Conservation (phyloP, 2,329 filamentous ascomycete species). For the Rhexocercosporidium sp. region DNA sequence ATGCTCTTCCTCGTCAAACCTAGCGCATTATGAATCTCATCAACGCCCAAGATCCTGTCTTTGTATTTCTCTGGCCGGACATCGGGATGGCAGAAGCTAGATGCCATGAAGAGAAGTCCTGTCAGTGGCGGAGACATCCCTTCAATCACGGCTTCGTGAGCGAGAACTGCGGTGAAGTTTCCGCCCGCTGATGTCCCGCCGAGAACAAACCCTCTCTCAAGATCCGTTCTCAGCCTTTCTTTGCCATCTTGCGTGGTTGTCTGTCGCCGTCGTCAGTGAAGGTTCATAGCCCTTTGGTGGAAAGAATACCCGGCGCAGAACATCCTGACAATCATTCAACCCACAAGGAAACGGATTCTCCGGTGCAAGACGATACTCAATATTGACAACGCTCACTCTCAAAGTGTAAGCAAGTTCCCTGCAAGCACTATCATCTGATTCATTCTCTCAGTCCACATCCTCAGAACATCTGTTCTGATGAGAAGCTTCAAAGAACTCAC, state of each 20-base stretch:
- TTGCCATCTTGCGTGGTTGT: not conserved
- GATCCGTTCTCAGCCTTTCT: not conserved
- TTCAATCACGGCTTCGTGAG: not conserved
- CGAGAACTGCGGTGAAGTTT: not conserved
- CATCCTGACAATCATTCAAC: not conserved
- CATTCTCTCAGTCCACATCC: not conserved
- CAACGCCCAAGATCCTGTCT: not conserved
- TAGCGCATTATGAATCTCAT: not conserved
- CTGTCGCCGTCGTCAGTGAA: no score
- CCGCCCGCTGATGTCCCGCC: not conserved
- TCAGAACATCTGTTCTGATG: not conserved
- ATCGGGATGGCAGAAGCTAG: not conserved
- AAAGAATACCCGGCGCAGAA: not conserved
- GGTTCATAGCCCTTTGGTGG: not conserved
- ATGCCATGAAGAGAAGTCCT: not conserved
- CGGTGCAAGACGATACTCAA: not conserved
- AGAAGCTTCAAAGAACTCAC: not conserved
- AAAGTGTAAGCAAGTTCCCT: not conserved
- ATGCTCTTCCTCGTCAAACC: not conserved
- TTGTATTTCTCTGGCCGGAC: not conserved
- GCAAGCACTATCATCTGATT: not conserved
- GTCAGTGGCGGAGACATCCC: not conserved
- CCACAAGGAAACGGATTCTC: not conserved
- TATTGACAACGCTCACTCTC: not conserved
- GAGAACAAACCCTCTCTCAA: not conserved